Evolutionary conservation across 1,284 basidiomycete genomes (phyloP), one percentile per base, ranked within the genome.

Genomic region (Porodaedalea pini): DNA sequence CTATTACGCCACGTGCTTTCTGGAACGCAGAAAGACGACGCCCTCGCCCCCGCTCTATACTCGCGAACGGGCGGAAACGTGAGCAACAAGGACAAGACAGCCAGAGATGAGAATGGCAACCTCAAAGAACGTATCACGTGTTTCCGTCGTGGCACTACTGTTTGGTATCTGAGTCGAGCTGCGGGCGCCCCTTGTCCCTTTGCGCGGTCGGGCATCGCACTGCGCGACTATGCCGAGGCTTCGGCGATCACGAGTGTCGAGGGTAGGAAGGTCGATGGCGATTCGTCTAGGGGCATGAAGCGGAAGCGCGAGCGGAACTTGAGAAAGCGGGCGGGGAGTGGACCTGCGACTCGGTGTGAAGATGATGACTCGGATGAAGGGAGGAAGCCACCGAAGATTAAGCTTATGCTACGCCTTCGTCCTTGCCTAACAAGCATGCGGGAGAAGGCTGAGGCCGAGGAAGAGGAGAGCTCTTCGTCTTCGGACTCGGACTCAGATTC

Each of bases 131-230:
- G 85, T 39, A 62, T 76, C 25, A 89, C 87, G n/a, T 88, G 88
- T 68, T 90, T 89, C 66, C 78, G 87, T 57, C 78, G 83, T 41
- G 88, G 88, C 34, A 90, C 88, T 37, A 79, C 81, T 65, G 86
- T 90, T 6, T 90, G 86, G 86, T 90, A 88, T 69, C 77, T 90
- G 51, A 85, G 82, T 67, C 79, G 80, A 63, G 85, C 84, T 19
- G 81, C 86, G 4, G 88, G 88, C 40, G 80, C 83, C 7, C 82
- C 83, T 0, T 89, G 87, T 69, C 87, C 87, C 2, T 90, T 90
- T 67, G 72, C 83, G 7, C 76, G 83, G 57, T 82, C 78, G 1
- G 84, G 85, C n/a, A 85, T 90, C 44, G 77, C 81, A 32, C 74
- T 88, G 4, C 85, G 79, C 66, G 82, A 88, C 48, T 88, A 86